Evolutionary conservation across 2,329 filamentous ascomycete species (phyloP).

Genomic region (Bipolaris oryzae): DNA sequence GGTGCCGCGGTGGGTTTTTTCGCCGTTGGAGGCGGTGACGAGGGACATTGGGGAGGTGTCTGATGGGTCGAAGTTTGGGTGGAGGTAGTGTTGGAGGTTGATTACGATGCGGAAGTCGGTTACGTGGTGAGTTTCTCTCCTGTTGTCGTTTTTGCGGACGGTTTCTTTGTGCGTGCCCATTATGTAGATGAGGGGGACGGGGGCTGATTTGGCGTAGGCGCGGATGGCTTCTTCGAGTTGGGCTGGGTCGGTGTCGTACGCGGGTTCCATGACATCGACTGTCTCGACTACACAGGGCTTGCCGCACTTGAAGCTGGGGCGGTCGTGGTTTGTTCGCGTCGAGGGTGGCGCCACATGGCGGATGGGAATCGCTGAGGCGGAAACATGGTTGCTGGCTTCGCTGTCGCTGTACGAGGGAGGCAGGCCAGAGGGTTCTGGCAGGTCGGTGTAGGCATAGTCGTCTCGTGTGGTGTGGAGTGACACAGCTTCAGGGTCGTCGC

Average conservation of each 20-base stretch:
- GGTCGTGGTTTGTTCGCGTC: constrained; percentile 37
- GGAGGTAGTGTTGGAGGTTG: constrained; percentile 40
- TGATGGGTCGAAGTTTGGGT: constrained; percentile 22
- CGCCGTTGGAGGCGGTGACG: constrained; percentile 60
- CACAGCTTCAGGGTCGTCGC: constrained; percentile 48
- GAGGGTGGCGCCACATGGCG: constrained; percentile 38
- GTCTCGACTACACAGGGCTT: constrained; percentile 38
- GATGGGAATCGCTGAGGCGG: constrained; percentile 22
- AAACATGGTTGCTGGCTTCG: constrained; percentile 24
- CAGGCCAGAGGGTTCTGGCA: constrained; percentile 37
- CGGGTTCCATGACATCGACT: constrained; percentile 35
- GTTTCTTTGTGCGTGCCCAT: constrained; percentile 48
- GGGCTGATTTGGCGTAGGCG: constrained; percentile 33
- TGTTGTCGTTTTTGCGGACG: constrained; percentile 37
- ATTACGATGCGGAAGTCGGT: constrained; percentile 49
- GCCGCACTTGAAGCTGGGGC: constrained; percentile 30
- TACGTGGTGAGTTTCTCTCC: constrained; percentile 43
- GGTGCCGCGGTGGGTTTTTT: constrained; percentile 69
- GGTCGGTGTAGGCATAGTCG: constrained; percentile 47
- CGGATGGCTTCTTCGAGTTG: constrained; percentile 40
- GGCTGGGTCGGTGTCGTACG: constrained; percentile 42
- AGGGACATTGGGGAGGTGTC: constrained; percentile 37
- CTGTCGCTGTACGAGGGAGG: constrained; percentile 48
- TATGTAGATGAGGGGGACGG: constrained; percentile 46
- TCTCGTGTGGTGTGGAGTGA: constrained; percentile 49